A percentile compares a stretch with the other conserved stretches of the same genome.
These are phyloP conservation scores for Nissolia schottii DNA, from an alignment of 306 rosid species.

Conservation along the genomic window DNA sequence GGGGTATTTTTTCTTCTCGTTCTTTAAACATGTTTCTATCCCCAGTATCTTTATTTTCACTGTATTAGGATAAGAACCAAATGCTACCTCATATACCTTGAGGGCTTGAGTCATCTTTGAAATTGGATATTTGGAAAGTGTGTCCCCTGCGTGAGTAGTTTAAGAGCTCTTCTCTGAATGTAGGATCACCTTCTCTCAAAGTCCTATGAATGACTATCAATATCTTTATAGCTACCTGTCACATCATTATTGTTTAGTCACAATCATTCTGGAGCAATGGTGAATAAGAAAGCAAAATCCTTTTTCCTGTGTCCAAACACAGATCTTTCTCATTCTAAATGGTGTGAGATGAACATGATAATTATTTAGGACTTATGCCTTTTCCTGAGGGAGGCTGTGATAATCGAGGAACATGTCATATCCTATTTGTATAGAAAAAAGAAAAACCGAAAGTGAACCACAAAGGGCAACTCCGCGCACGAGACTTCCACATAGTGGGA, in stretches of 20 bases:
- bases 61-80: too few species aligned
- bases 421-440: background rate
- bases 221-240: constrained; percentile 87
- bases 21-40: too few species aligned
- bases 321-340: background rate
- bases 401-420: background rate
- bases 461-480: too few species aligned
- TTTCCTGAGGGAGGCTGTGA: background rate
- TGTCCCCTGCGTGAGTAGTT: constrained; percentile 69
- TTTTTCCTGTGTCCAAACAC: background rate
- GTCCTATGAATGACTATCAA: constrained; percentile 93
- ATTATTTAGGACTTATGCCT: background rate
- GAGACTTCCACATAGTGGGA: too few species aligned
- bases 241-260: constrained; percentile 1
- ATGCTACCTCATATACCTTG: constrained; percentile 68
- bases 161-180: constrained; percentile 82
- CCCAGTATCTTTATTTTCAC: too few species aligned
- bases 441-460: too few species aligned
- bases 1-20: too few species aligned
- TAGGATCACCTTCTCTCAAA: constrained; percentile 95
- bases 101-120: constrained; percentile 93
- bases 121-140: constrained; percentile 84
- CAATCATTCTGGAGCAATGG: constrained; percentile 17
- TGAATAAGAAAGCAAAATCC: background rate
- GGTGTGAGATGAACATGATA: background rate